Evolutionary conservation across 192 early-diverging fungal genomes (phyloP), one percentile per base, ranked within the genome.

Genomic region (Dispira parvispora): DNA sequence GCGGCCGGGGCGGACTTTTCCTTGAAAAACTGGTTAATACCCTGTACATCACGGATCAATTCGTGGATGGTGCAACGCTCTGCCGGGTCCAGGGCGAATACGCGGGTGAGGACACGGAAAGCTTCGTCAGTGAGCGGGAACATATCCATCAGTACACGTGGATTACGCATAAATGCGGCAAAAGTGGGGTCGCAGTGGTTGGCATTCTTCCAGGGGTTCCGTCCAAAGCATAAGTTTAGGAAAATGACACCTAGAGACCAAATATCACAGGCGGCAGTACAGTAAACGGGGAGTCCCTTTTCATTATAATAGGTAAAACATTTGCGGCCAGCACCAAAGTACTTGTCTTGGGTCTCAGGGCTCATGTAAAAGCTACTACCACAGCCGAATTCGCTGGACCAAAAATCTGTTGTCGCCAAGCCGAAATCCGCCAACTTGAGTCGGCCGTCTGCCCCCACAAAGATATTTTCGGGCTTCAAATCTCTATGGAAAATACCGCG

Each of bases 221-320:
- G 82, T 58, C 85, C 86, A 73, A 85, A 87, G 44, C 84, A 71
- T 46, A 90, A 63, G 67, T 86, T 86, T 64, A 89, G 61, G 23
- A 92, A 72, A 25, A 92, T 80, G 43, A 92, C 78, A 46, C 87
- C 89, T 16, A 90, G 74, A 18, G 78, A 73, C 89, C 89, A 92
- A 49, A 83, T 73, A 68, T 92, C 89, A 62, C 80, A 83, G 45
- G 81, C 75, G 25, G 87, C 73, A 11, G 80, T 73, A 26, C 74
- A 71, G 69, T 84, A 85, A 9, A 44, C 66, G 44, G 25, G 55
- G 46, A 52, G 60, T 14, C 13, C 65, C 52, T 60, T 58, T 23
- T 68, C 67, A 28, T 68, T 66, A 38, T 71, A 58, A 43, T 65
- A 54, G 11, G 60, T 46, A 55, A 43, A 60, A 21, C 32, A 32